A percentile compares a stretch with the other conserved stretches of the same genome.
Conservation (phyloP, 805 yeast species). For the Kazachstania bromeliacearum region DNA sequence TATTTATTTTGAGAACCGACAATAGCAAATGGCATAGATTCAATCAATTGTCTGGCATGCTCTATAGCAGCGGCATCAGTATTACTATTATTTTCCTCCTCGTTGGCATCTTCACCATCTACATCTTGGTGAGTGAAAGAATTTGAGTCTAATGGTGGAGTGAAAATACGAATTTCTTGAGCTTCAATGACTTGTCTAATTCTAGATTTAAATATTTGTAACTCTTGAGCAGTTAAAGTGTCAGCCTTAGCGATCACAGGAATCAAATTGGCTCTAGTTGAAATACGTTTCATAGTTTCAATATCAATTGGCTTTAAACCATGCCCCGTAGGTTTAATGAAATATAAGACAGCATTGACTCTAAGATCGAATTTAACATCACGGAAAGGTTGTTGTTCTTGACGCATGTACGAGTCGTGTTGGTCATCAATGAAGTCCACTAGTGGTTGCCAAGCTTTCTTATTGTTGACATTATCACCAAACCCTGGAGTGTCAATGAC, state of each 20-base stretch:
- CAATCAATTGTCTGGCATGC: constrained; percentile 71
- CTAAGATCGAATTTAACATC: constrained; percentile 60
- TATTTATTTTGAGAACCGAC: constrained; percentile 68
- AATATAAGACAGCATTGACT: constrained; percentile 85
- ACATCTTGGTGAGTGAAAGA: not conserved
- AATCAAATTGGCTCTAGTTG: constrained; percentile 73
- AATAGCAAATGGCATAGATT: constrained; percentile 80
- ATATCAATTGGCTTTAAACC: constrained; percentile 81
- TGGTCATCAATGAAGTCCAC: constrained; percentile 87
- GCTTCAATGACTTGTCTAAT: constrained; percentile 76
- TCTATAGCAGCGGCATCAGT: constrained; percentile 64
- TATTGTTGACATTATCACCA: constrained; percentile 83
- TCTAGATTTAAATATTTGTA: constrained; percentile 59
- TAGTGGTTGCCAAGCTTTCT: constrained; percentile 77
- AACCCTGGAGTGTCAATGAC: constrained; percentile 90
- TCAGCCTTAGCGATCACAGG: constrained; percentile 89
- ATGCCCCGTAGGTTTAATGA: constrained; percentile 87
- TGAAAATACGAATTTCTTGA: constrained; percentile 73
- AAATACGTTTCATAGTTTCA: constrained; percentile 75
- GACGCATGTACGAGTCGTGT: constrained; percentile 80
- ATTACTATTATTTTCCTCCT: constrained; percentile 2
- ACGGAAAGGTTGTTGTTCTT: constrained; percentile 86
- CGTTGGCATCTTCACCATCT: not conserved
- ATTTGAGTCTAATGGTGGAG: constrained; percentile 61
- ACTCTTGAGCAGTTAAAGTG: constrained; percentile 64